A percentile compares a stretch with the other conserved stretches of the same genome.
These are phyloP conservation scores for Leishmania amazonensis DNA, from an alignment of 208 protist species.

Conservation along the genomic window DNA sequence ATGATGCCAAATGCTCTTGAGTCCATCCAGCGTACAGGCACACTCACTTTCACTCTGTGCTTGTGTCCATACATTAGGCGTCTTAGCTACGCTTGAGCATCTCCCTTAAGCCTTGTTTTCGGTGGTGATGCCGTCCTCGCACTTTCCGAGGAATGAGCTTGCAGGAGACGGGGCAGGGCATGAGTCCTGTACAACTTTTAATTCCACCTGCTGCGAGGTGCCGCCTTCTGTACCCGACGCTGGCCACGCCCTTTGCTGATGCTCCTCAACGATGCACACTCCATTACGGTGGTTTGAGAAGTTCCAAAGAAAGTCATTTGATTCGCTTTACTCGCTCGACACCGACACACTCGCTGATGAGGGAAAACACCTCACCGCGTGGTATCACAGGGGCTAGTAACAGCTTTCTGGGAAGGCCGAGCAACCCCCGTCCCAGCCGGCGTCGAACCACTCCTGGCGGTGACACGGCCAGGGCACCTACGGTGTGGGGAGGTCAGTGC, in stretches of 20 bases:
- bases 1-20: not conserved
- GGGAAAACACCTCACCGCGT: not conserved
- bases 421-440: not conserved
- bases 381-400: not conserved
- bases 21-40: not conserved
- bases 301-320: not conserved
- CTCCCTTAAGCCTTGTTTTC: not conserved
- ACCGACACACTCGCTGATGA: not conserved
- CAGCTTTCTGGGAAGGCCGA: not conserved
- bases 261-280: not conserved
- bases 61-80: not conserved
- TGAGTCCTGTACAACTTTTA: not conserved
- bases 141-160: not conserved
- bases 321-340: no score
- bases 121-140: not conserved
- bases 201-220: not conserved
- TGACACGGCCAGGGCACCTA: not conserved
- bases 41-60: not conserved
- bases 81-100: not conserved
- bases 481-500: not conserved
- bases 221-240: not conserved
- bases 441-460: not conserved
- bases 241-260: not conserved
- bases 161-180: not conserved
- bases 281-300: not conserved